A percentile compares a stretch with the other conserved stretches of the same genome.
Evolutionary conservation across 2,329 filamentous ascomycete genomes (phyloP).

Genomic region (Myriosclerotinia curreyana): DNA sequence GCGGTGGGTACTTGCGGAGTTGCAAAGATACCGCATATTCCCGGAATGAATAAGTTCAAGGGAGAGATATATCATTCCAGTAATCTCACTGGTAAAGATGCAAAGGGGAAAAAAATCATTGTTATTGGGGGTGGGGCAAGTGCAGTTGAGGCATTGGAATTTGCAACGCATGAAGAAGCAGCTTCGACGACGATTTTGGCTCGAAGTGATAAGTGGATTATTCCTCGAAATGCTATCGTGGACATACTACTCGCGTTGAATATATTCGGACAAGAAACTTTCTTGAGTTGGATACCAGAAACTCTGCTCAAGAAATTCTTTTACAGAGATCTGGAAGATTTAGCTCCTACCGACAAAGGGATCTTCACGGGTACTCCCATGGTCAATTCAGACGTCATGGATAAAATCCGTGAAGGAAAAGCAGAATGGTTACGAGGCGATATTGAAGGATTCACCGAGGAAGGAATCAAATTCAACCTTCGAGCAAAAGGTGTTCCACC

Average conservation of each 20-base stretch:
- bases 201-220: conserved; percentile 82
- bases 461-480: conserved; percentile 68
- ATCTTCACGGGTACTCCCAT: conserved; percentile 84
- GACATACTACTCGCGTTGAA: conserved; percentile 74
- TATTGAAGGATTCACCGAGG: conserved; percentile 62
- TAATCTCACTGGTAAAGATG: conserved; percentile 67
- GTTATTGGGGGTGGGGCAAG: conserved; percentile 78
- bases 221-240: conserved; percentile 73
- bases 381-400: conserved; percentile 80
- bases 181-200: conserved; percentile 69
- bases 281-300: conserved; percentile 76
- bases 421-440: conserved; percentile 81
- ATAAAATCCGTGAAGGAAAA: conserved; percentile 67
- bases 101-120: conserved; percentile 70
- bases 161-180: conserved; percentile 65
- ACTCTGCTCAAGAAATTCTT: conserved; percentile 72
- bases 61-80: conserved; percentile 74
- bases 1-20: conserved; percentile 80
- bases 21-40: conserved; percentile 67
- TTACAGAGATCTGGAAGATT: conserved; percentile 74
- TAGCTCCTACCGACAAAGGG: conserved; percentile 67
- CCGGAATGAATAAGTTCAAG: conserved; percentile 68
- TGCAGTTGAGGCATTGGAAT: conserved; percentile 80
- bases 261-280: conserved; percentile 73
- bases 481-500: conserved; percentile 70